These are phyloP conservation scores for Xylariaceae sp. DNA, from an alignment of 2,329 filamentous ascomycete species.

Conservation along the genomic window DNA sequence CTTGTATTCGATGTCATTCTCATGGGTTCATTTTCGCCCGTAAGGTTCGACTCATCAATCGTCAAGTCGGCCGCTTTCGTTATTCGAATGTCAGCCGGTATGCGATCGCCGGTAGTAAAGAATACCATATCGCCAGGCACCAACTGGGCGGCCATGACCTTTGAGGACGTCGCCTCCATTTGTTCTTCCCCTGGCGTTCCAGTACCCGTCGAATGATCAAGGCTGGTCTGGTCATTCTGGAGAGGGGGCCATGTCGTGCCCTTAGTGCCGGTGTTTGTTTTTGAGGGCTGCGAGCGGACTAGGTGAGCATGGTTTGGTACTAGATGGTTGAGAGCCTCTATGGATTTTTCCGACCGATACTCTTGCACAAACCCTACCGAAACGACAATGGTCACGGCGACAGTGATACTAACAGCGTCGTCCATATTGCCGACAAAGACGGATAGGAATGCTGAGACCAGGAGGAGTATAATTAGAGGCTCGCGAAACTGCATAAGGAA, in stretches of 20 bases:
- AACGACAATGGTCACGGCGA: constrained; percentile 95
- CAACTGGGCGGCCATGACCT: constrained; percentile 78
- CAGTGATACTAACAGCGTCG: constrained; percentile 90
- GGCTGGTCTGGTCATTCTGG: constrained; percentile 40
- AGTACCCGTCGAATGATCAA: constrained; percentile 46
- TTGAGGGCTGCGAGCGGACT: constrained; percentile 57
- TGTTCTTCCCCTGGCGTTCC: constrained; percentile 56
- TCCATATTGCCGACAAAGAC: constrained; percentile 89
- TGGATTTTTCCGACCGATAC: constrained; percentile 93
- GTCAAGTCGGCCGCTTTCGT: constrained; percentile 84
- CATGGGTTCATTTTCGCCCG: constrained; percentile 92
- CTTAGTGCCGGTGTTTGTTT: constrained; percentile 31
- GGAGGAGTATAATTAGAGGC: constrained; percentile 84
- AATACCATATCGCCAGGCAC: constrained; percentile 90
- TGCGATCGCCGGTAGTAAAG: constrained; percentile 92
- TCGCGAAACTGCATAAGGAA: constrained; percentile 97
- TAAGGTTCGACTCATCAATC: constrained; percentile 95
- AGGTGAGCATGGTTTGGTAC: constrained; percentile 94
- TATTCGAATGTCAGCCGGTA: constrained; percentile 92
- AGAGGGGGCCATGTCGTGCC: constrained; percentile 45
- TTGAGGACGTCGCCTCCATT: constrained; percentile 69
- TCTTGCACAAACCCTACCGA: constrained; percentile 95
- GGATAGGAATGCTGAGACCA: constrained; percentile 82
- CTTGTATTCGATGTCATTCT: constrained; percentile 63
- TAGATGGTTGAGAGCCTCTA: constrained; percentile 88